These are phyloP conservation scores for Ogataea nonfermentans DNA, from an alignment of 805 yeast genomes.

Conservation along the genomic window DNA sequence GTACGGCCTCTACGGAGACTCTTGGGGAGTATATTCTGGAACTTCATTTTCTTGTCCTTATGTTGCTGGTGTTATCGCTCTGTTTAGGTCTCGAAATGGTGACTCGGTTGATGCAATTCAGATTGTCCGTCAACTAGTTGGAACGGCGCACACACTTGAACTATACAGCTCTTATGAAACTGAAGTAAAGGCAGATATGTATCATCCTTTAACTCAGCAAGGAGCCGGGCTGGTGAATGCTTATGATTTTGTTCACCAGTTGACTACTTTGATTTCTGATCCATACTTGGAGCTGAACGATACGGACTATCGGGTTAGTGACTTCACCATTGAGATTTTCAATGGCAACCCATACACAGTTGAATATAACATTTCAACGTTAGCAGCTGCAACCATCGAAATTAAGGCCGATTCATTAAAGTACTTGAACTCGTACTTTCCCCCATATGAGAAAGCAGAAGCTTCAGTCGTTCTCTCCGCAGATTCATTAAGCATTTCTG, in stretches of 20 bases:
- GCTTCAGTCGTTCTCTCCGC: slow-evolving; percentile 11
- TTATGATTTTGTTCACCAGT: slow-evolving; percentile 12
- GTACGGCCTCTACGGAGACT: slow-evolving; percentile 12
- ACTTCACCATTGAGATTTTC: slow-evolving; percentile 13
- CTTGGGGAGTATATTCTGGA: slow-evolving; percentile 15
- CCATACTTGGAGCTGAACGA: slow-evolving; percentile 14
- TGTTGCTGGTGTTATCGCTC: slow-evolving; percentile 20
- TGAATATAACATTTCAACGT: slow-evolving; percentile 5
- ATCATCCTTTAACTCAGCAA: slow-evolving; percentile 20
- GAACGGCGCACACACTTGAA: background rate
- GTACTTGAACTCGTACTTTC: slow-evolving; percentile 8
- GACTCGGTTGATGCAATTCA: slow-evolving; percentile 1
- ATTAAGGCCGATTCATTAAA: background rate
- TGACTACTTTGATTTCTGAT: slow-evolving; percentile 12
- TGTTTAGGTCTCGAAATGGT: slow-evolving; percentile 12
- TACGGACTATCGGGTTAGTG: slow-evolving; percentile 13
- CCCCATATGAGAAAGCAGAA: slow-evolving; percentile 10
- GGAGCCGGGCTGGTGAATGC: slow-evolving; percentile 24
- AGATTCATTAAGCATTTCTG: slow-evolving; percentile 1
- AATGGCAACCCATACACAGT: slow-evolving; percentile 13
- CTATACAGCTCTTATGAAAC: slow-evolving; percentile 2
- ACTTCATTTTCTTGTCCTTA: slow-evolving; percentile 23
- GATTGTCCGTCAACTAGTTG: background rate
- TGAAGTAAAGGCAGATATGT: background rate
- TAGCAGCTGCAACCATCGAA: slow-evolving; percentile 10